Percentiles rank a stretch among this genome's conserved stretches.
Evolutionary conservation across 2,329 filamentous ascomycete genomes (phyloP).

Genomic region (Salinomyces thailandicus): DNA sequence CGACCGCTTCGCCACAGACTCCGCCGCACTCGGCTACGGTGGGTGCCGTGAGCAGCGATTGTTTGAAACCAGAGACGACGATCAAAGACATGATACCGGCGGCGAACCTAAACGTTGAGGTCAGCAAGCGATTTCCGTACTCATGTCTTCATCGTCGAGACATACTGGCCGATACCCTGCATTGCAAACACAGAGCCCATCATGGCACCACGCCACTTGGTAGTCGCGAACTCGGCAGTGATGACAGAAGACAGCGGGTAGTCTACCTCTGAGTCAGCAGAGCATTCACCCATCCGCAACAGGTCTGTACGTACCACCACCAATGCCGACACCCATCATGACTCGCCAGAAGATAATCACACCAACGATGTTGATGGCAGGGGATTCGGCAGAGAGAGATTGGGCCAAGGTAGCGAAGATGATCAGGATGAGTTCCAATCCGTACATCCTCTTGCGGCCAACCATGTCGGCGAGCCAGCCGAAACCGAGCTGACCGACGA

Average conservation of each 20-base stretch:
- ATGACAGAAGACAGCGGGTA: conserved; percentile 77
- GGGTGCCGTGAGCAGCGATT: conserved; percentile 24
- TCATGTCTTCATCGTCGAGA: too few relatives aligned
- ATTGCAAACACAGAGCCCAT: conserved; percentile 80
- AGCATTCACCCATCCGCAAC: not conserved
- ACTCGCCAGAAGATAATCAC: conserved; percentile 73
- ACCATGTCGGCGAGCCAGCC: conserved; percentile 67
- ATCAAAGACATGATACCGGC: conserved; percentile 69
- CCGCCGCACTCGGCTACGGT: conserved; percentile 47
- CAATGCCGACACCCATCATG: conserved; percentile 68
- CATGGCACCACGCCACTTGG: conserved; percentile 77
- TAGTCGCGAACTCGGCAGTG: conserved; percentile 78
- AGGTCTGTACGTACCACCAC: conserved; percentile 39
- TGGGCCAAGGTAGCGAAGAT: conserved; percentile 69
- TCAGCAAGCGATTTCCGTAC: too few relatives aligned
- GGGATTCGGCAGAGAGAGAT: conserved; percentile 53
- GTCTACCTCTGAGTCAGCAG: conserved; percentile 43
- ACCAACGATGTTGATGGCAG: conserved; percentile 51
- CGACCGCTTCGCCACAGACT: conserved; percentile 58
- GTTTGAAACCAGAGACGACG: conserved; percentile 31
- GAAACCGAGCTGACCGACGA: conserved; percentile 75
- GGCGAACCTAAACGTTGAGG: too few relatives aligned
- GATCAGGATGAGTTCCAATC: conserved; percentile 68
- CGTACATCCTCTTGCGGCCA: conserved; percentile 74
- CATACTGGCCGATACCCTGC: conserved; percentile 76